phyloP scores from a whole-genome alignment of 768 basidiomycete species.

The Suillus sp. region DNA sequence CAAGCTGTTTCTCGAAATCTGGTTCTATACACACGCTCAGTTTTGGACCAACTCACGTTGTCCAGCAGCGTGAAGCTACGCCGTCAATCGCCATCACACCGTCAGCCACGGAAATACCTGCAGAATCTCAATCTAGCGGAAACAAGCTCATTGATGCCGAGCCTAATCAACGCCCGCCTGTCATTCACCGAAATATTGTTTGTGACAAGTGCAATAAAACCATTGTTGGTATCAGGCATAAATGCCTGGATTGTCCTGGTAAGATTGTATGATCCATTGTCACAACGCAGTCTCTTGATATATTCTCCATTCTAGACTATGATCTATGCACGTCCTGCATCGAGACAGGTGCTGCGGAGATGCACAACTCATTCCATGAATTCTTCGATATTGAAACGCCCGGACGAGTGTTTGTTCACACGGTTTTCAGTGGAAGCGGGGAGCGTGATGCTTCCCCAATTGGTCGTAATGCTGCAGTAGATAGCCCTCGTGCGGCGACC shows the following conservation, averaged over 20 bases:
- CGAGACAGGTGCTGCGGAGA: constrained; percentile 45
- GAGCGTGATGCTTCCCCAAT: constrained; percentile 26
- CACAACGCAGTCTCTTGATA: neutral
- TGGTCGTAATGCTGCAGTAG: constrained; percentile 9
- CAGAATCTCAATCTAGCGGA: neutral
- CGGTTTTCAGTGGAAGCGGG: constrained; percentile 48
- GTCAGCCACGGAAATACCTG: neutral
- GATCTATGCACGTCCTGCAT: constrained; percentile 70
- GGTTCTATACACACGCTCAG: constrained; percentile 31
- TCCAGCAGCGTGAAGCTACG: constrained; percentile 20
- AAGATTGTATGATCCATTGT: constrained; percentile 21
- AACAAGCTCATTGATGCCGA: neutral
- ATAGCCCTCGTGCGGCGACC: neutral
- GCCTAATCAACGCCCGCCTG: neutral
- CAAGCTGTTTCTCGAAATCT: constrained; percentile 32
- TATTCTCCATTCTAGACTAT: constrained; percentile 51
- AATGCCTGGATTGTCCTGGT: constrained; percentile 80
- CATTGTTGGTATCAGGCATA: constrained; percentile 71
- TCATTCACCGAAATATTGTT: constrained; percentile 54
- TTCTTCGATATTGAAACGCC: constrained; percentile 72
- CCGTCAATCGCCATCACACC: neutral
- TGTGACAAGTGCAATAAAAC: constrained; percentile 66
- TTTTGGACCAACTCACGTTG: constrained; percentile 34
- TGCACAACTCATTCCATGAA: constrained; percentile 64
- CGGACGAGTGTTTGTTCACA: constrained; percentile 66